Conservation (phyloP, 148 eudicot species). For the Hydrangea macrophylla region DNA sequence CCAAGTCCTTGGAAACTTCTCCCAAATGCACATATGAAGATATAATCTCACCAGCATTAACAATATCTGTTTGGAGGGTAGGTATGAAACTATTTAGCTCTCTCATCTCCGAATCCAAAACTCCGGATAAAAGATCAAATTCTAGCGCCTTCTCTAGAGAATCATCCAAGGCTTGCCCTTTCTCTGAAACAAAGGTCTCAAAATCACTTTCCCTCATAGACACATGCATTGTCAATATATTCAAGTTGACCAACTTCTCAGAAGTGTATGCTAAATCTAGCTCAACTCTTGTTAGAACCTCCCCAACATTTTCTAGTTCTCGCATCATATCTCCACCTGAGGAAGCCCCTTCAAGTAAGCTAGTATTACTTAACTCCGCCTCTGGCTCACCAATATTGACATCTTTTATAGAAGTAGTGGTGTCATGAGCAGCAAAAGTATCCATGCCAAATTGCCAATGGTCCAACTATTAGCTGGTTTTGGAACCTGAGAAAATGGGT, state of each 20-base stretch:
- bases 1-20: conserved; percentile 32
- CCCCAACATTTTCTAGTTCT: conserved; percentile 36
- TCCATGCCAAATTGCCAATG: conserved; percentile 58
- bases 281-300: conserved; percentile 51
- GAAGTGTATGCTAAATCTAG: conserved; percentile 64
- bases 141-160: conserved; percentile 55
- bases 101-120: conserved; percentile 66
- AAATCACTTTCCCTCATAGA: conserved; percentile 74
- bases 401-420: conserved; percentile 33
- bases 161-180: conserved; percentile 32
- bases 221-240: conserved; percentile 73
- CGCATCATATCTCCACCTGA: conserved; percentile 40
- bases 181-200: conserved; percentile 55
- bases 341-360: conserved; percentile 30
- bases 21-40: conserved; percentile 45
- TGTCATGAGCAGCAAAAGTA: conserved; percentile 28
- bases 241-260: conserved; percentile 82
- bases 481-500: conserved; percentile 16
- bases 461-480: conserved; percentile 10
- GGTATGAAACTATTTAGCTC: conserved; percentile 48
- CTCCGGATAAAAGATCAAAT: conserved; percentile 68
- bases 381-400: conserved; percentile 42
- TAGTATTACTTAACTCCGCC: conserved; percentile 29
- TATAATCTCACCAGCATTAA: conserved; percentile 33
- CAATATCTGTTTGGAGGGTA: conserved; percentile 45